Evolutionary conservation across 2,329 filamentous ascomycete genomes (phyloP), one percentile per base, ranked within the genome.

Genomic region (Pseudocercospora cruenta): DNA sequence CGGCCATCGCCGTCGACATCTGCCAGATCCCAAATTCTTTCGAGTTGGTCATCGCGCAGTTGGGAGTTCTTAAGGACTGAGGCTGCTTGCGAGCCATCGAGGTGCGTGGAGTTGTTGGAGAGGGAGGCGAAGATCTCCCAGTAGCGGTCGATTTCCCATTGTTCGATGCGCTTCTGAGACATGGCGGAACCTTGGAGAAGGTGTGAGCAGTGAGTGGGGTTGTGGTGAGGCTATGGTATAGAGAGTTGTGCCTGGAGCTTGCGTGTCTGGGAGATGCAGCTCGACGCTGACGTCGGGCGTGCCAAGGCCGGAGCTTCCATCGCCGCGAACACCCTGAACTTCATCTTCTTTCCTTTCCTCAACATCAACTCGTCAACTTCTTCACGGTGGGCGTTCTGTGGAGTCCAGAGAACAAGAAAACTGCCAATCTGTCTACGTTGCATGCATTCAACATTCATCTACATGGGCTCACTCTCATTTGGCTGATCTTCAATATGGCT

Each of bases 1-100:
- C 96, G 96, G 69, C 95, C 95, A 82, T 99, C 95, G 74, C 94
- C 94, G 81, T 99, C 95, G 68, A 99, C 93, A 78, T 99, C 95
- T 65, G 95, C 93, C 69, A 99, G 86, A 77, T 99, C 95, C 95
- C 95, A 99, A 69, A 99, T 92, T 74, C 90, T 88, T 82, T 98
- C 95, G n/a, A 99, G 89, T 82, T 99, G 94, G 76, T 90, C 88
- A 78, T 92, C 89, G 69, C 87, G 84, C 68, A 92, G 82, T 73
- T 88, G 88, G 70, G 87, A 90, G 83, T 92, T 92, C 80, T 91
- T 90, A 75, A 92, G 84, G 31, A 92, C 88, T 14, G 87, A 86
- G 54, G 90, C 90, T 36, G 90, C 90, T 78, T 91, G 89, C 62
- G 83, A 82, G 77, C 89, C 90, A 72, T 88, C 89, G 57, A 92